Percentiles rank a stretch among this genome's conserved stretches.
These are phyloP conservation scores for Salinomyces thailandicus DNA, from an alignment of 2,329 filamentous ascomycete genomes.

Conservation along the genomic window DNA sequence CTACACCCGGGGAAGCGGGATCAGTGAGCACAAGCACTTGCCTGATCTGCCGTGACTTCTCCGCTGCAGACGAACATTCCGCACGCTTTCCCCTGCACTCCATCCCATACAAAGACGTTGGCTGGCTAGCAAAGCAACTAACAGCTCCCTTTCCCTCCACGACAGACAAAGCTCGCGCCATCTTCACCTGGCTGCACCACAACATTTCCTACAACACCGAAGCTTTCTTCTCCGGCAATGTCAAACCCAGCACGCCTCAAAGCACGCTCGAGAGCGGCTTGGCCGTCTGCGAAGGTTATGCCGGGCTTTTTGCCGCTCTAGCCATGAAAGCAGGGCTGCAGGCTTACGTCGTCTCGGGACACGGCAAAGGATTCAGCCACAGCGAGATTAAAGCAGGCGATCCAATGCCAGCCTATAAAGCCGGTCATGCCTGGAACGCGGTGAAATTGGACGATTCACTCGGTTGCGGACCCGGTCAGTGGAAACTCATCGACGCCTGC, in stretches of 20 bases:
- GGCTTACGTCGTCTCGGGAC: conserved; percentile 61
- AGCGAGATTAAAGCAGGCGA: conserved; percentile 51
- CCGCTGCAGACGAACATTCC: conserved; percentile 66
- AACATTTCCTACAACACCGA: conserved; percentile 79
- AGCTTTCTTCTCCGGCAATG: conserved; percentile 62
- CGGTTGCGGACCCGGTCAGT: conserved; percentile 44
- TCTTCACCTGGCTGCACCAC: conserved; percentile 93
- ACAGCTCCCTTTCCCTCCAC: conserved; percentile 73
- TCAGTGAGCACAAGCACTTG: conserved; percentile 42
- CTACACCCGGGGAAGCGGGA: conserved; percentile 9
- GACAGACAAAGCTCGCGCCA: conserved; percentile 84
- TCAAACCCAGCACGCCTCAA: conserved; percentile 54
- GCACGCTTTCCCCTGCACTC: conserved; percentile 62
- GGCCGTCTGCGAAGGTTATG: conserved; percentile 88
- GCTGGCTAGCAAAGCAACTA: conserved; percentile 65
- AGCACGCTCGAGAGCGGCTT: conserved; percentile 65
- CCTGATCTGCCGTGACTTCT: conserved; percentile 79
- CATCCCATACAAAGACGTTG: conserved; percentile 57
- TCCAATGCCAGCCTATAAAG: conserved; percentile 49
- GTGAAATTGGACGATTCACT: conserved; percentile 55
- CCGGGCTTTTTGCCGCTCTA: conserved; percentile 67
- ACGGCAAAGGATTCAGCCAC: conserved; percentile 81
- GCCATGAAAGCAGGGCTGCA: conserved; percentile 72
- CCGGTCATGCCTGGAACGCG: conserved; percentile 84
- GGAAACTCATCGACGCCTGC: conserved; percentile 86